Conservation (phyloP, 805 yeast genomes). For the Hemisphaericaspora nanyangensis region DNA sequence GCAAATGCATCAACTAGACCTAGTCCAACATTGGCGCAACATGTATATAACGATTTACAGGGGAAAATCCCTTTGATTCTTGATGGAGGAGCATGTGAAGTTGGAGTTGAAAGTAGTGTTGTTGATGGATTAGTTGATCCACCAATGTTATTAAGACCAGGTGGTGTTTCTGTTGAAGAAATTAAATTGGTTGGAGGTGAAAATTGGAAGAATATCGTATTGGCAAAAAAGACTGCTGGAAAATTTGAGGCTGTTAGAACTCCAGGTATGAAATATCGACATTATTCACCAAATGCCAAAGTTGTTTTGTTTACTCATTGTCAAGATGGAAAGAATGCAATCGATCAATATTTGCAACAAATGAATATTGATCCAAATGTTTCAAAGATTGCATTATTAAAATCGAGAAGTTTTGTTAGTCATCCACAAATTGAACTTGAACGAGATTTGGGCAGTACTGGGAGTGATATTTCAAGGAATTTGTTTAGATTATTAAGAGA, state of each 20-base stretch:
- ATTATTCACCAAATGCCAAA: conserved; percentile 86
- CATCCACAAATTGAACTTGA: conserved; percentile 17
- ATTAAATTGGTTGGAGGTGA: conserved; percentile 63
- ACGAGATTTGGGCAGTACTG: conserved; percentile 41
- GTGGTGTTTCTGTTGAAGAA: conserved; percentile 84
- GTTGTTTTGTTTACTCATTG: conserved; percentile 64
- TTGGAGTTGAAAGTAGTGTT: conserved; percentile 93
- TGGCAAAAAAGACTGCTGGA: conserved; percentile 67
- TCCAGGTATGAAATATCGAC: conserved; percentile 97
- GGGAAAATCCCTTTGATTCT: conserved; percentile 79
- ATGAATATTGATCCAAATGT: conserved; percentile 10
- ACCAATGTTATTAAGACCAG: conserved; percentile 89
- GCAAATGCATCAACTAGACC: conserved; percentile 97
- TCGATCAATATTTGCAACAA: conserved; percentile 22
- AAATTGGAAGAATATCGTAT: conserved; percentile 57
- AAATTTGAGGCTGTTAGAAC: conserved; percentile 71
- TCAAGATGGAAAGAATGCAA: conserved; percentile 37
- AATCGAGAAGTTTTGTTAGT: conserved; percentile 32
- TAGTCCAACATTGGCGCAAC: conserved; percentile 85
- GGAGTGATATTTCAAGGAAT: conserved; percentile 66
- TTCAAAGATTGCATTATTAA: conserved; percentile 50
- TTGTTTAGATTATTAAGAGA: conserved; percentile 71
- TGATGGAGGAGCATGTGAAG: conserved; percentile 86
- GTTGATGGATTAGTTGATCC: conserved; percentile 84
- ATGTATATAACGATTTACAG: conserved; percentile 75